phyloP scores from a whole-genome alignment of 139 green algal species.

The Chlamydomonas eustigma region DNA sequence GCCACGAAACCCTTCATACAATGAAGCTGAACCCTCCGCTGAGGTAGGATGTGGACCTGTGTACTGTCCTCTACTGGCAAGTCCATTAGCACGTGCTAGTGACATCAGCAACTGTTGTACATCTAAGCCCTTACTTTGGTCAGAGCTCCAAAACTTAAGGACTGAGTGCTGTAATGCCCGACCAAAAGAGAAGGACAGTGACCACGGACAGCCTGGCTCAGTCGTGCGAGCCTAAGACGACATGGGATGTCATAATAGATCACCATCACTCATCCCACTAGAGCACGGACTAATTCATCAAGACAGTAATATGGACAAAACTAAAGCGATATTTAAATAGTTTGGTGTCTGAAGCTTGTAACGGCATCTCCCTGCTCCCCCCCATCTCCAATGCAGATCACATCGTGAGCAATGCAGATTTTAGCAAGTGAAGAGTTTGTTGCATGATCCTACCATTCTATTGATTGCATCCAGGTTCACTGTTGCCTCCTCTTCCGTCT shows the following conservation, averaged over 20 bases:
- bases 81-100: slow-evolving; percentile 56
- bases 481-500: slow-evolving; percentile 80
- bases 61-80: slow-evolving; percentile 47
- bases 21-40: not conserved
- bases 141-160: slow-evolving; percentile 42
- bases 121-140: slow-evolving; percentile 4
- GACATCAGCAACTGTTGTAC: slow-evolving; percentile 17
- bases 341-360: no score
- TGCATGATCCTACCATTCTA: slow-evolving; percentile 22
- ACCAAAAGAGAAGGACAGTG: slow-evolving; percentile 91
- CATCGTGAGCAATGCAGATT: no score
- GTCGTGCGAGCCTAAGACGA: no score
- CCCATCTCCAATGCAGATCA: no score
- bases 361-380: no score
- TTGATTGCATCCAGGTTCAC: slow-evolving; percentile 77
- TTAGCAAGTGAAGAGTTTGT: no score
- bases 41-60: slow-evolving; percentile 45
- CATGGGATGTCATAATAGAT: no score
- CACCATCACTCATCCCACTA: no score
- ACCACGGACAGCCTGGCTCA: slow-evolving; percentile 75
- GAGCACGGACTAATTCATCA: no score
- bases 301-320: not conserved
- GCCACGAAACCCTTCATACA: slow-evolving; percentile 7
- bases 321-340: no score
- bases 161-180: slow-evolving; percentile 79